Conservation (phyloP, 2,329 filamentous ascomycete genomes). For the Tolypocladium capitatum region DNA sequence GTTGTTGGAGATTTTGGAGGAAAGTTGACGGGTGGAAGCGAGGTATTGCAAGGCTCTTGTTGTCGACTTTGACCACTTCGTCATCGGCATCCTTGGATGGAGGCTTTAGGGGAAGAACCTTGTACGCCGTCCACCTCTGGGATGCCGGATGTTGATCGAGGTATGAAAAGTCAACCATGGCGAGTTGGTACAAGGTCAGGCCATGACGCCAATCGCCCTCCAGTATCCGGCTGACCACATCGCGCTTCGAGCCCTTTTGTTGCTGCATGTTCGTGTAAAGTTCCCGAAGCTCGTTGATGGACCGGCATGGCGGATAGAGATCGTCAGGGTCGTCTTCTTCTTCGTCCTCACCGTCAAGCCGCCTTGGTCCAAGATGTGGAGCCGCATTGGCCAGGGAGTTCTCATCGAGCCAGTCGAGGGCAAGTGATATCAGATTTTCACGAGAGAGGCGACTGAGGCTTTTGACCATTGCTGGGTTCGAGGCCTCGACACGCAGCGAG, state of each 20-base stretch:
- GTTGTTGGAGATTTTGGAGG: conserved; percentile 58
- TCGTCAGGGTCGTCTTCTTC: conserved; percentile 41
- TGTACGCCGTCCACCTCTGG: conserved; percentile 51
- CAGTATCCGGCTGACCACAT: conserved; percentile 48
- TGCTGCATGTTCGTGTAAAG: conserved; percentile 48
- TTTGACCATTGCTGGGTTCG: conserved; percentile 51
- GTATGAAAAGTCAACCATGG: conserved; percentile 55
- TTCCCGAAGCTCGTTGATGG: conserved; percentile 52
- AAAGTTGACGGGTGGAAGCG: conserved; percentile 74
- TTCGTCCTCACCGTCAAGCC: conserved; percentile 7
- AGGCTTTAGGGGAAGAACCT: conserved; percentile 38
- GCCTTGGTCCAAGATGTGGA: conserved; percentile 16
- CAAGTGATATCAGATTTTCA: conserved; percentile 56
- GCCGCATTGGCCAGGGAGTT: conserved; percentile 44
- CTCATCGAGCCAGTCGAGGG: conserved; percentile 64
- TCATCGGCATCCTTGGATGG: conserved; percentile 23
- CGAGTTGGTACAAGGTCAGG: conserved; percentile 51
- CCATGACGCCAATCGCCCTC: conserved; percentile 59
- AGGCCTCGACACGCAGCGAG: conserved; percentile 51
- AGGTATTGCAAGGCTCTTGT: conserved; percentile 40
- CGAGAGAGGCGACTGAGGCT: conserved; percentile 58
- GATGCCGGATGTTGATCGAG: conserved; percentile 51
- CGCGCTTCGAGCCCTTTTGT: conserved; percentile 46
- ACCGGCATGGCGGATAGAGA: conserved; percentile 54
- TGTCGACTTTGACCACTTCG: conserved; percentile 27